Conservation (phyloP, 2,329 filamentous ascomycete species). For the Harringtonia lauricola region DNA sequence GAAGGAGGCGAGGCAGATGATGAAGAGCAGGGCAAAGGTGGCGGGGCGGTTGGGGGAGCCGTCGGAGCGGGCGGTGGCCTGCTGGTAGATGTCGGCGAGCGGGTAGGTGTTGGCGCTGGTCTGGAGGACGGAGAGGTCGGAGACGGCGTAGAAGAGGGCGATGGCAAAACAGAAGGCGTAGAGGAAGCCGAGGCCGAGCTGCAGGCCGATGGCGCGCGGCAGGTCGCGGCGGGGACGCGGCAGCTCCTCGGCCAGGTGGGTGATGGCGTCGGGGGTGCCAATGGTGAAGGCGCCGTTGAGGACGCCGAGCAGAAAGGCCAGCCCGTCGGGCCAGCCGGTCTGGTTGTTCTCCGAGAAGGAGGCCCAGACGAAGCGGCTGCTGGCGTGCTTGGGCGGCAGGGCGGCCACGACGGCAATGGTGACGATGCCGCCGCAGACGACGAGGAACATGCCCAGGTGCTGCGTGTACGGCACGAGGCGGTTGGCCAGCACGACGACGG, state of each 20-base stretch:
- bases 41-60: constrained; percentile 33
- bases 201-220: constrained; percentile 37
- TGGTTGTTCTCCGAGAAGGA: constrained; percentile 33
- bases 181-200: constrained; percentile 32
- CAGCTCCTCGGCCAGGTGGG: constrained; percentile 51
- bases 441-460: constrained; percentile 41
- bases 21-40: constrained; percentile 17
- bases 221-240: constrained; percentile 33
- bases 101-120: constrained; percentile 42
- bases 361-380: constrained; percentile 41
- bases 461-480: constrained; percentile 41
- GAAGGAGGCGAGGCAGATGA: constrained; percentile 33
- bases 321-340: constrained; percentile 43
- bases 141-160: constrained; percentile 41
- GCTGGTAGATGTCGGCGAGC: constrained; percentile 51
- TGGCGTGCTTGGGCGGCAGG: constrained; percentile 43
- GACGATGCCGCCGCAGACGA: constrained; percentile 38
- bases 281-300: constrained; percentile 57
- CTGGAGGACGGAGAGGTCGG: constrained; percentile 41
- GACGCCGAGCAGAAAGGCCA: constrained; percentile 56
- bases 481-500: constrained; percentile 45
- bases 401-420: constrained; percentile 38
- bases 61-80: constrained; percentile 35
- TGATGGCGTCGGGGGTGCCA: constrained; percentile 50
- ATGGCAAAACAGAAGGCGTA: constrained; percentile 42